Conservation (phyloP, 1,139 yeast genomes). For the Saccharomyces hybrid region DNA sequence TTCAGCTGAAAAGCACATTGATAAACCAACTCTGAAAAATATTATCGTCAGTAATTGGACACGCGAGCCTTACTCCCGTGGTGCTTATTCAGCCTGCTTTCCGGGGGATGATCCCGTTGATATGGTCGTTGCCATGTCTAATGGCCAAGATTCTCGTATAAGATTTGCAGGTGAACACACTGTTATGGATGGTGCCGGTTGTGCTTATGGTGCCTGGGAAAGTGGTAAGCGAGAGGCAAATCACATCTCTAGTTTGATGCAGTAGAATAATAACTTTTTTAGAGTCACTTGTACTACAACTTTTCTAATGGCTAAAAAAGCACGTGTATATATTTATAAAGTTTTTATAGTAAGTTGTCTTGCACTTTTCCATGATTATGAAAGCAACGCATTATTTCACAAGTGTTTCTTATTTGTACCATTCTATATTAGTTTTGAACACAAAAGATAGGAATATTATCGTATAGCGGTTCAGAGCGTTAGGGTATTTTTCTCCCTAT, state of each 20-base stretch:
- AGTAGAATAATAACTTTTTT: not conserved
- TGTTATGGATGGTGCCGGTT: conserved; percentile 67
- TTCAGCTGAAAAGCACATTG: conserved; percentile 4
- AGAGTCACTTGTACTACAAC: not conserved
- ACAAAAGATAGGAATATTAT: not conserved
- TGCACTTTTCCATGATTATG: not conserved
- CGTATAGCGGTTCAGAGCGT: not conserved
- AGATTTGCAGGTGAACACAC: conserved; percentile 88
- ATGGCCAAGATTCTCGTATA: conserved; percentile 48
- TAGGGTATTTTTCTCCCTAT: not conserved
- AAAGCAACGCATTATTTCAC: not conserved
- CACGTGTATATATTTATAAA: not conserved
- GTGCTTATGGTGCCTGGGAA: conserved; percentile 73
- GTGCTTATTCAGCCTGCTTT: conserved; percentile 64
- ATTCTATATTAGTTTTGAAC: not conserved
- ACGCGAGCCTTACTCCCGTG: conserved; percentile 55
- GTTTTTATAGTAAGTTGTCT: not conserved
- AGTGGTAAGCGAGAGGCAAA: conserved; percentile 67
- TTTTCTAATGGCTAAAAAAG: not conserved
- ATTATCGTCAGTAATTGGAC: conserved; percentile 63
- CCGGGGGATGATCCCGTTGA: conserved; percentile 65
- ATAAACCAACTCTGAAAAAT: conserved; percentile 42
- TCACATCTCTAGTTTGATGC: conserved; percentile 18
- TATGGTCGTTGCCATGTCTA: conserved; percentile 44
- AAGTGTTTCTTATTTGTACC: not conserved